Base-by-base conservation (phyloP, 1,139 yeast genomes). In the Pichia sp. region DNA sequence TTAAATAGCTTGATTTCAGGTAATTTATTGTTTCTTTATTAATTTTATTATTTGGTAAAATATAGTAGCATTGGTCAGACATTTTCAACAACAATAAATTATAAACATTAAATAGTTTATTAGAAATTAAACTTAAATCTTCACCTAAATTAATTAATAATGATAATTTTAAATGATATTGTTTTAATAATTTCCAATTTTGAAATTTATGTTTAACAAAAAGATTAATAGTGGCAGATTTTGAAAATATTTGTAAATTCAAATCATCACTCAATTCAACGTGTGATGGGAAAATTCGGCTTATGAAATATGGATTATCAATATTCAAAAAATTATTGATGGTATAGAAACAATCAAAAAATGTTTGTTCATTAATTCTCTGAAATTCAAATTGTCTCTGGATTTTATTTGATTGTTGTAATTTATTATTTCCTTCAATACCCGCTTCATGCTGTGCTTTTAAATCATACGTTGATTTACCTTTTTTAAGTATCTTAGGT, bases 41-140 rank as follows among this genome's bases (percentile, higher is more conserved):
- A 7, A 61, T 12, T 2, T 34, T 35, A 2, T 44, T 40, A 30
- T 46, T 49, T 0, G 60, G 54, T 15, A 57, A 41, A 5, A 55
- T 46, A 42, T 62, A 62, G 42, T 74, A 74, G 44, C 68, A 64
- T 4, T 72, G 75, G 54, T 74, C 77, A 2, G 60, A 50, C 35
- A 73, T 54, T 25, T 62, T 59, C 2, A 73, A 39, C 2, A 73
- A 48, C 4, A 73, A 42, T 6, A 69, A 53, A 52, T 73, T 72
- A 8, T 58, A 36, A 6, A 47, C 43, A 18, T 52, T 48, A 11
- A 43, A 47, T 11, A 56, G 51, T 11, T 45, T 41, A 5, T 43
- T 27, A 8, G 53, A 49, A 4, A 64, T 54, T 11, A 49, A 42
- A 4, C 57, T 62, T 0, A 60, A 35, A n/a, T 53, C 53, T 32